Evolutionary conservation across 495 filamentous ascomycete species (phyloP), one percentile per base, ranked within the genome.

Genomic region (Xylaria venustula): DNA sequence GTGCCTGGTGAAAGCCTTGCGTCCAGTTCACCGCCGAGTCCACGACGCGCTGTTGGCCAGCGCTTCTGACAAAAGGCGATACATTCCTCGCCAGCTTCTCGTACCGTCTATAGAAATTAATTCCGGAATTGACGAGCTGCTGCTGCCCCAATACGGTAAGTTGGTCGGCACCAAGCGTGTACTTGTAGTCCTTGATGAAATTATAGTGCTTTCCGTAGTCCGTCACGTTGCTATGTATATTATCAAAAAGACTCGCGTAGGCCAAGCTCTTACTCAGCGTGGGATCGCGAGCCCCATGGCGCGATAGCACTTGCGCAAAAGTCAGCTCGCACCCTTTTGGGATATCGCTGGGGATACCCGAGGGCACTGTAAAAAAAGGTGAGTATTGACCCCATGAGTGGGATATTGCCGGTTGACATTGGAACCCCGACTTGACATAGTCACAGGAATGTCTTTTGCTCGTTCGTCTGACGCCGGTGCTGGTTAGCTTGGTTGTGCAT

Each of bases 381-480:
- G 90, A 90, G 73, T 96, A 94, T 67, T 92, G 90, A 54, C 91
- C 92, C 92, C 91, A 95, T 58, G 73, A 82, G 60, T 89, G 90
- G 3, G 90, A 83, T 44, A 88, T 77, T 15, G 79, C 36, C 6
- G 61, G 55, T 47, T 60, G 54, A 46, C 77, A 79, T 62, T 86
- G 83, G 69, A 86, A 92, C 26, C 90, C 91, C 50, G 72, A 65
- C 14, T 82, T 63, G 14, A 86, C 73, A 2, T 78, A 83, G 67
- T 88, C 86, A 71, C 89, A 92, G 14, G 66, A 67, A 41, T 61
- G 67, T 20, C 23, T 45, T 8, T 65, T 61, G n/a, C 52, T 60
- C n/a, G 61, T 55, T 30, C 26, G 54, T 54, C 70, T 73, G 32
- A 17, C 3, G 12, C 7, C 14, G 1, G 15, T 14, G 41, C 53